Base-by-base conservation (phyloP, 2,329 filamentous ascomycete genomes). In the Phoma sp. region DNA sequence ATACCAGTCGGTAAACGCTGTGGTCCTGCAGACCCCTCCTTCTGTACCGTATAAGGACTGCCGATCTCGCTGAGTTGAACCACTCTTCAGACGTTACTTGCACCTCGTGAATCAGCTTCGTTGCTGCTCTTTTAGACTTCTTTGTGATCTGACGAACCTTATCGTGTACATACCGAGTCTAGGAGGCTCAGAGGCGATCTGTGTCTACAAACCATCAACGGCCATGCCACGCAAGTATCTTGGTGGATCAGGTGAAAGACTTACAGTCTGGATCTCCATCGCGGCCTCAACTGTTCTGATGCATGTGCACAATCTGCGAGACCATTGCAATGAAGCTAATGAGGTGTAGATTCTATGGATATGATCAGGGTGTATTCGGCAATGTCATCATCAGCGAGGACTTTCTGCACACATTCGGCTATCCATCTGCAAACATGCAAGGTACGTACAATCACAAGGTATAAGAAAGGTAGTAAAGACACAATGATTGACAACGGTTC, bases 261-360 rank as follows among this genome's bases (percentile, higher is more conserved):
- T 83, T n/a, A 83, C 81, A 0, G 73, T 83, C 15, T 82, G 80
- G 81, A 82, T 83, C 37, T 80, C 78, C 5, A 70, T 83, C 17
- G 80, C 81, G 12, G 79, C 80, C 1, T 79, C 76, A 1, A 83
- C 80, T 0, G 80, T 82, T 4, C 69, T 82, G 21, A 73, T 82
- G 49, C 59, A 45, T 25, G 56, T 43, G 15, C 17, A 8, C 7
- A 21, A 31, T 9, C 2, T 6, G 24, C n/a, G 4, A 2, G 15
- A 38, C 2, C 2, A 4, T 3, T 5, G 31, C 2, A n/a, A 1
- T 19, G 2, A 9, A 31, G 17, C 33, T 43, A 17, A 43, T 12
- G 27, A 25, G 12, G 31, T 10, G 19, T 7, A 55, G 47, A 36
- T 82, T 83, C 63, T 83, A 82, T 56, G 80, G 77, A 6, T 72